These are phyloP conservation scores for Heritiera fomes DNA, from an alignment of 345 rosid genomes.

Conservation along the genomic window DNA sequence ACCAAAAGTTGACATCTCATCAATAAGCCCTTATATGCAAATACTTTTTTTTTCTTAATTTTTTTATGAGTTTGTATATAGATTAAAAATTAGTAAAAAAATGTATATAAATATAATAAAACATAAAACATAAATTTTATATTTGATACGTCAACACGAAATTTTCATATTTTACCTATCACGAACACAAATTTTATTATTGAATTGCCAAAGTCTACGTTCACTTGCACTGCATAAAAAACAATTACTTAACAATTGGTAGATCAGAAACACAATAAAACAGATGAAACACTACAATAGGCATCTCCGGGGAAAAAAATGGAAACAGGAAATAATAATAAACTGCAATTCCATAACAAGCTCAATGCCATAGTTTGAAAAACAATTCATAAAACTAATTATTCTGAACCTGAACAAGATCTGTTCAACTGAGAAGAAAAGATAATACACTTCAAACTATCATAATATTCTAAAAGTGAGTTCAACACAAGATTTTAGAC, in stretches of 20 bases:
- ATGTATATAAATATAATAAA: no score
- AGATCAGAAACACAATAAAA: not conserved
- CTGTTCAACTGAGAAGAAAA: not conserved
- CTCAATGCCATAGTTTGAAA: not conserved
- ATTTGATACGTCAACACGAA: no score
- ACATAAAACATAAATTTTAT: no score
- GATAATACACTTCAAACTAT: not conserved
- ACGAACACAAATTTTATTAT: no score
- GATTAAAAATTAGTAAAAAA: no score
- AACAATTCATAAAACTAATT: not conserved
- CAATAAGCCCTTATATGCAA: no score
- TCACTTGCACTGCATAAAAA: not conserved
- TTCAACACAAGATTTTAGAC: not conserved
- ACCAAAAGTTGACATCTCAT: no score
- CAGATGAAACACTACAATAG: not conserved
- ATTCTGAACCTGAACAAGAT: not conserved
- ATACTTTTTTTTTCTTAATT: no score
- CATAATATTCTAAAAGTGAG: not conserved
- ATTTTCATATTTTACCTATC: no score
- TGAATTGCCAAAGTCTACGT: no score
- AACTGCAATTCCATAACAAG: slow-evolving; percentile 6
- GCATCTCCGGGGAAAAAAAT: not conserved
- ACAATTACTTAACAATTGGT: no score
- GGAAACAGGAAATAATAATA: not conserved
- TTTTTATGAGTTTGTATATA: no score